phyloP scores from a whole-genome alignment of 305 asterid species.

The Solanum hybrid region DNA sequence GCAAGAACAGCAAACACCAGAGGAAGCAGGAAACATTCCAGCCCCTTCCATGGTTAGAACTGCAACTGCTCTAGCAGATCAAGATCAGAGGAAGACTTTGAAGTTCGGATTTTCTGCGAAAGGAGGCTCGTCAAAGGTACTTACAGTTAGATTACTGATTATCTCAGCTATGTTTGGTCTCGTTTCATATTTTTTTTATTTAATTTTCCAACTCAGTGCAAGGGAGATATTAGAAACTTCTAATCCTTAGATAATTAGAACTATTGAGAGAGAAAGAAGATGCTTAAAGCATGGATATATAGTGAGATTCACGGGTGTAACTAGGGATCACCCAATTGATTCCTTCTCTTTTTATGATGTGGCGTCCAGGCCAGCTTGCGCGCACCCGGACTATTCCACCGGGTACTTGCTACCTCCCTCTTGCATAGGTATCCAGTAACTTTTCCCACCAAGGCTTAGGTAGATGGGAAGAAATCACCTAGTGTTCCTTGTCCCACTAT shows the following conservation, averaged over 20 bases:
- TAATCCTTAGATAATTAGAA: not conserved
- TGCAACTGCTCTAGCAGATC: conserved; percentile 77
- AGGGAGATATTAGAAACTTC: not conserved
- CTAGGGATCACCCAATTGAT: not conserved
- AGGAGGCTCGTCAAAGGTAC: conserved; percentile 58
- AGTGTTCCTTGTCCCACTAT: not conserved
- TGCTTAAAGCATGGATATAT: not conserved
- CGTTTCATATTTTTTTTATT: not conserved
- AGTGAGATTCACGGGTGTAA: not conserved
- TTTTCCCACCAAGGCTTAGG: not conserved
- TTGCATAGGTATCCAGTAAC: not conserved
- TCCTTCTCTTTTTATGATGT: not conserved
- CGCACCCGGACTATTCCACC: not conserved
- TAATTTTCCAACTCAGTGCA: not conserved
- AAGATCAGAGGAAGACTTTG: conserved; percentile 73
- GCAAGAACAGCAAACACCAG: conserved; percentile 48
- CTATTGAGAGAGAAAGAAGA: not conserved
- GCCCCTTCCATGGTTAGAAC: conserved; percentile 31
- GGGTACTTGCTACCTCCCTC: not conserved
- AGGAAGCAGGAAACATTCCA: conserved; percentile 31
- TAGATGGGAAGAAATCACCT: not conserved
- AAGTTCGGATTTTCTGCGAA: conserved; percentile 88
- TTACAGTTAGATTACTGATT: not conserved
- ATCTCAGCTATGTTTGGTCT: not conserved
- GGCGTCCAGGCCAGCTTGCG: not conserved